Evolutionary conservation across 257 asterid species (phyloP).

Genomic region (Nicotiana benthamiana): DNA sequence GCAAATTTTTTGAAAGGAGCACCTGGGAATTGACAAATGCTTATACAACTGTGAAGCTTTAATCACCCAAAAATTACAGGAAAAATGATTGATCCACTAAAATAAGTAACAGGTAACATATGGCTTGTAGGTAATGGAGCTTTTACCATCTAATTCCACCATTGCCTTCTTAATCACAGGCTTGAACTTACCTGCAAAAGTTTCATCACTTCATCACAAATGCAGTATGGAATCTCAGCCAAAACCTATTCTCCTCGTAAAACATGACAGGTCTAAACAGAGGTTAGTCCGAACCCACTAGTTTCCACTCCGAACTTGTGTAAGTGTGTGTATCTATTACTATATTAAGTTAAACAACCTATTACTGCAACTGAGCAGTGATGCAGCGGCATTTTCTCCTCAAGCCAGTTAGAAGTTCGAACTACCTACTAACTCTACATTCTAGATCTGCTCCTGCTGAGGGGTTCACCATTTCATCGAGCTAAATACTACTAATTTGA

Average conservation of each 20-base stretch:
- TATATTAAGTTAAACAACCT: neutral
- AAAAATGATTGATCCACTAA: neutral
- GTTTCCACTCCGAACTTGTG: neutral
- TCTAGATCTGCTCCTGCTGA: neutral
- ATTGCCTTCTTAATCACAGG: constrained; percentile 99
- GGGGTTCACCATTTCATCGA: neutral
- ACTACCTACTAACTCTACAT: neutral
- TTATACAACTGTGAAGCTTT: neutral
- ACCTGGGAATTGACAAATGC: constrained; percentile 26
- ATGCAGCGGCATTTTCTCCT: neutral
- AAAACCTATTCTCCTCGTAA: neutral
- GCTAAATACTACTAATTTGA: neutral
- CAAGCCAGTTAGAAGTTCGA: neutral
- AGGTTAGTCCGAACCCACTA: neutral
- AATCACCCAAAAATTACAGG: neutral
- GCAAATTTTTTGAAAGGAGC: constrained; percentile 88
- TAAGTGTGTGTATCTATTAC: neutral
- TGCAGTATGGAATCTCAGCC: neutral
- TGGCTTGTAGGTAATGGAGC: neutral
- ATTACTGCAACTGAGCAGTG: neutral
- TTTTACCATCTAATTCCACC: constrained; percentile 92
- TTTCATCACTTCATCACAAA: neutral
- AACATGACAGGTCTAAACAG: neutral
- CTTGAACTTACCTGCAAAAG: constrained; percentile 75
- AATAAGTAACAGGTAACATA: neutral